phyloP scores from a whole-genome alignment of 2,329 filamentous ascomycete species.

The Neofusicoccum cordaticola region DNA sequence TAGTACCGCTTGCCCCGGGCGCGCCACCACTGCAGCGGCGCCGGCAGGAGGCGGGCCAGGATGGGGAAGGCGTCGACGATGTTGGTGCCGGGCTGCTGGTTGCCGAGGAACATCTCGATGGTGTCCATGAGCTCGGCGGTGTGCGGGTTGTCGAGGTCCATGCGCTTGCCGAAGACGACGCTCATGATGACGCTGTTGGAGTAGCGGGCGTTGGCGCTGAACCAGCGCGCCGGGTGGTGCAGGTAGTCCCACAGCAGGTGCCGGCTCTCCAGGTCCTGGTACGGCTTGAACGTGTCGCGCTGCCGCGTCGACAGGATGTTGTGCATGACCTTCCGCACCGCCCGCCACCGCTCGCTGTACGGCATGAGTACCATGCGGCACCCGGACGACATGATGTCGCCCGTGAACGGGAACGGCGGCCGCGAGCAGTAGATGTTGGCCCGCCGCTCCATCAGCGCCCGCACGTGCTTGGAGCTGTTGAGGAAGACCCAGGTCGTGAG shows the following conservation, averaged over 20 bases:
- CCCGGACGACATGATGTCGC: constrained; percentile 27
- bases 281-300: constrained; percentile 27
- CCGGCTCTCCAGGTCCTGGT: constrained; percentile 31
- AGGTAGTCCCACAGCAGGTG: constrained; percentile 29
- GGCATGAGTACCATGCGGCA: constrained; percentile 32
- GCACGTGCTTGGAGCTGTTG: constrained; percentile 21
- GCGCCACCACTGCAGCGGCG: constrained; percentile 31
- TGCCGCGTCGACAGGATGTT: constrained; percentile 28
- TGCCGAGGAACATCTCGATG: constrained; percentile 24
- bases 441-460: constrained; percentile 22
- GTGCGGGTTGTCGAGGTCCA: constrained; percentile 22
- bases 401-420: constrained; percentile 24
- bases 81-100: constrained; percentile 30
- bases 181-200: constrained; percentile 34
- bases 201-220: constrained; percentile 27
- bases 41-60: constrained; percentile 28
- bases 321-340: constrained; percentile 32
- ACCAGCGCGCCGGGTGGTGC: constrained; percentile 27
- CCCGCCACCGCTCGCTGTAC: constrained; percentile 29
- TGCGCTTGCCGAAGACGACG: constrained; percentile 30
- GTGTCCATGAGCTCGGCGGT: constrained; percentile 23
- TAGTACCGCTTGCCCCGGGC: constrained; percentile 24
- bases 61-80: constrained; percentile 33
- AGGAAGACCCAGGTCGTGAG: constrained; percentile 22
- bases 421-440: constrained; percentile 23